Evolutionary conservation across 75 land plant genomes (phyloP).

Genomic region (Cunninghamia lanceolata): DNA sequence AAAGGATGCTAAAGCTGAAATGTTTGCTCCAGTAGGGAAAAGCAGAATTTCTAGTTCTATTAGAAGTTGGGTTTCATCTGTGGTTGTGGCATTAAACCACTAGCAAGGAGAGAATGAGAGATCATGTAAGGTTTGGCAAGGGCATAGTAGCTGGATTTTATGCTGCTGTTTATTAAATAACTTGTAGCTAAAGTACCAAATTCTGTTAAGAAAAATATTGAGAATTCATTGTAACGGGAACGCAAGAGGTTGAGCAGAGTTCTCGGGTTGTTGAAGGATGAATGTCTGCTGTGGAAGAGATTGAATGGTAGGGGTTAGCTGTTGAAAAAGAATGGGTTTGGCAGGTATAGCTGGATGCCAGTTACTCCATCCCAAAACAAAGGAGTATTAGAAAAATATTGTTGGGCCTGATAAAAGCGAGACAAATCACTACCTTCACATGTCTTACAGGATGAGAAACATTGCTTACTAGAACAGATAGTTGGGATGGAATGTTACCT

Average conservation of each 20-base stretch:
- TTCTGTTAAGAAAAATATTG: too few relatives aligned
- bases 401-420: too few relatives aligned
- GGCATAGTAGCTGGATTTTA: background rate
- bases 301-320: background rate
- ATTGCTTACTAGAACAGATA: background rate
- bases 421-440: too few relatives aligned
- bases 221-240: background rate
- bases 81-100: background rate
- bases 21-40: too few relatives aligned
- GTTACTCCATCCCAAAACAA: too few relatives aligned
- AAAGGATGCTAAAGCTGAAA: too few relatives aligned
- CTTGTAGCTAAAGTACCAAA: too few relatives aligned
- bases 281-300: background rate
- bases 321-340: background rate
- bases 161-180: background rate
- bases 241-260: background rate
- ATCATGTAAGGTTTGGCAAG: background rate
- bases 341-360: background rate
- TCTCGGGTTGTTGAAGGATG: background rate
- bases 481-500: background rate
- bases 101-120: background rate
- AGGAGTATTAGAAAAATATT: background rate
- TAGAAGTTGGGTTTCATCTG: background rate
- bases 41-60: too few relatives aligned
- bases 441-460: background rate